Evolutionary conservation across 768 basidiomycete genomes (phyloP).

Genomic region (Tylopilus subfusipes): DNA sequence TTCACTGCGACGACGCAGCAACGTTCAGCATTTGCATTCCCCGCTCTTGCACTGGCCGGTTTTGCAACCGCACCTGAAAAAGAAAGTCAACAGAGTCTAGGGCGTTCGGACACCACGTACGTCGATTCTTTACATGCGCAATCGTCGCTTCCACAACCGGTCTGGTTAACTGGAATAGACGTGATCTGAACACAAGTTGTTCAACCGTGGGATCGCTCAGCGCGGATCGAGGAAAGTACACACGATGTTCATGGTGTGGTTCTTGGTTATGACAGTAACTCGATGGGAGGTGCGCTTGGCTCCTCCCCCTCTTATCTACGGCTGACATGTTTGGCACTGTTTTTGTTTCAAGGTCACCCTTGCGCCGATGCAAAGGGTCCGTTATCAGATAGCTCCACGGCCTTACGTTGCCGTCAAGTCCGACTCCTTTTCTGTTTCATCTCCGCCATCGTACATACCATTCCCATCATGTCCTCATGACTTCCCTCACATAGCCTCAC

Average conservation of each 20-base stretch:
- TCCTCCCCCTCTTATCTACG: neutral
- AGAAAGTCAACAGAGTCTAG: neutral
- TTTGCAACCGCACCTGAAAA: slow-evolving; percentile 1
- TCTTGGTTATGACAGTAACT: neutral
- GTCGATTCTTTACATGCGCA: neutral
- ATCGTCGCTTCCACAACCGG: neutral
- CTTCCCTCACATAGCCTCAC: no score
- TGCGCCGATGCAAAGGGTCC: no score
- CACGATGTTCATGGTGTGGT: slow-evolving; percentile 8
- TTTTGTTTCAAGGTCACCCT: neutral
- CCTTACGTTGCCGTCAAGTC: neutral
- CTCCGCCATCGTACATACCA: neutral
- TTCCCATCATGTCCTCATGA: neutral
- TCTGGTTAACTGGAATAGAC: slow-evolving; percentile 7
- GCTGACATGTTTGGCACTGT: neutral
- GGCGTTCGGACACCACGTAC: neutral
- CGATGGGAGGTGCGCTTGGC: neutral
- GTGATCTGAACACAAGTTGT: neutral
- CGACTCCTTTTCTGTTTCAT: neutral
- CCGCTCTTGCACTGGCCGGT: slow-evolving; percentile 1
- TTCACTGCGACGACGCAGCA: neutral
- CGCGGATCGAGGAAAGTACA: neutral
- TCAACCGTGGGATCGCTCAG: neutral
- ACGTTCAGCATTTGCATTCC: slow-evolving; percentile 1
- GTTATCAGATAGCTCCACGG: no score